These are phyloP conservation scores for Prunus mira DNA, from an alignment of 306 rosid genomes.

Conservation along the genomic window DNA sequence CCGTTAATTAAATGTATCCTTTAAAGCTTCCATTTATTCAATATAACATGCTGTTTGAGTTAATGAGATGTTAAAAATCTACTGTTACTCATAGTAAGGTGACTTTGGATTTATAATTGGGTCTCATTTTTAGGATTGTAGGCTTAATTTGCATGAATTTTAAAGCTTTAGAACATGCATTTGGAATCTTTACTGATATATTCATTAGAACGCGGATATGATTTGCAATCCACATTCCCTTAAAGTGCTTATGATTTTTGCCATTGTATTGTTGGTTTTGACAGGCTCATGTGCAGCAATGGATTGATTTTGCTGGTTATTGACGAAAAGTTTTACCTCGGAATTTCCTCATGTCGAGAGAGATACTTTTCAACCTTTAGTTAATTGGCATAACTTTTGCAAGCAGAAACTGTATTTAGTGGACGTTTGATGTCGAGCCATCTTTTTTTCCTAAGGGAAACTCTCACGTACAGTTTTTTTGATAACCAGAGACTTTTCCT, in stretches of 20 bases:
- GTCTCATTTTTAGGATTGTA: neutral
- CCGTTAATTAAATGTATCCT: neutral
- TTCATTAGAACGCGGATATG: neutral
- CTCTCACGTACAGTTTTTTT: no score
- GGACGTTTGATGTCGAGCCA: no score
- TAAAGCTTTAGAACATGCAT: neutral
- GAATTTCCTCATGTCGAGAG: no score
- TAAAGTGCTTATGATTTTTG: neutral
- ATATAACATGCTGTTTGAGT: neutral
- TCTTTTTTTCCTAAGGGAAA: no score
- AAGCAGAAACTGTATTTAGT: no score
- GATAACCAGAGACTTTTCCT: no score
- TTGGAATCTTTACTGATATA: neutral
- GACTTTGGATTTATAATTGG: neutral
- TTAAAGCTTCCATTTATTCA: no score
- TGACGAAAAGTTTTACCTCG: no score
- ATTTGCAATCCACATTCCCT: neutral
- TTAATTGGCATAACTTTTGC: no score
- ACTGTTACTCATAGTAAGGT: neutral
- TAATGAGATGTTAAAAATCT: neutral
- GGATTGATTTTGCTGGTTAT: constrained; percentile 63
- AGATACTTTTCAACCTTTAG: no score
- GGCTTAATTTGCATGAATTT: neutral
- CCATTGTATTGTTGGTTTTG: neutral
- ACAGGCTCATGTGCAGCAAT: constrained; percentile 70